These are phyloP conservation scores for Dillenia suffruticosa DNA, from an alignment of 164 flowering plant species.

Conservation along the genomic window DNA sequence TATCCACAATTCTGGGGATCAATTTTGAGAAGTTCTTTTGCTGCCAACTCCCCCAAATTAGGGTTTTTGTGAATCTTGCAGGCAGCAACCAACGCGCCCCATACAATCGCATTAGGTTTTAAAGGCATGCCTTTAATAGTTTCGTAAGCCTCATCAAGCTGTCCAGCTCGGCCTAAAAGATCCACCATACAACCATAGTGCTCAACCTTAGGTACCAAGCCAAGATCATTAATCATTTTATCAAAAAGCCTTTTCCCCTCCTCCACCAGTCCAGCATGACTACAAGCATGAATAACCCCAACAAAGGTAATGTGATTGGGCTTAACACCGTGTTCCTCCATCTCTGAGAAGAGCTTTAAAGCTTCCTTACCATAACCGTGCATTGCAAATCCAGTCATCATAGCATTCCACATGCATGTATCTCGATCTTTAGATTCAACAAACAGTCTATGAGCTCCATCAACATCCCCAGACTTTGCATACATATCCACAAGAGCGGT, in stretches of 20 bases:
- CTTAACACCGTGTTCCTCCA: slow-evolving; percentile 26
- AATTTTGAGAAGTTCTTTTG: slow-evolving; percentile 30
- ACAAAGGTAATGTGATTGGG: slow-evolving; percentile 55
- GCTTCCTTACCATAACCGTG: slow-evolving; percentile 56
- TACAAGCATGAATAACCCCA: slow-evolving; percentile 48
- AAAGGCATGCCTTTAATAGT: slow-evolving; percentile 45
- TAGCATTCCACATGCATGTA: slow-evolving; percentile 53
- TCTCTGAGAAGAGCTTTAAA: slow-evolving; percentile 35
- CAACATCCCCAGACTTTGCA: slow-evolving; percentile 48
- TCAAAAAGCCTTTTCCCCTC: slow-evolving; percentile 39
- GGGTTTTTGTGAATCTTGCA: slow-evolving; percentile 46
- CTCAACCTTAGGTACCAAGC: slow-evolving; percentile 42
- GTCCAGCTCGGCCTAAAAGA: slow-evolving; percentile 62
- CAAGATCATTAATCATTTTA: slow-evolving; percentile 29
- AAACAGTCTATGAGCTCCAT: slow-evolving; percentile 33
- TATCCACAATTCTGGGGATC: slow-evolving; percentile 46
- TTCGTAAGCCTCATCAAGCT: slow-evolving; percentile 37
- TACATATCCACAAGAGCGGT: slow-evolving; percentile 50
- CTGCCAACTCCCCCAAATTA: slow-evolving; percentile 37
- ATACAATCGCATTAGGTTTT: slow-evolving; percentile 36
- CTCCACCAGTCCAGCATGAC: slow-evolving; percentile 55
- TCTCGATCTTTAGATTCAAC: slow-evolving; percentile 28
- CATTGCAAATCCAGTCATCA: slow-evolving; percentile 50
- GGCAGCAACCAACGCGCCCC: slow-evolving; percentile 55
- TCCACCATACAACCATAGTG: slow-evolving; percentile 70